Percentiles rank a stretch among this genome's conserved stretches.
Conservation (phyloP, 306 rosid genomes). For the Cucurbita pepo region DNA sequence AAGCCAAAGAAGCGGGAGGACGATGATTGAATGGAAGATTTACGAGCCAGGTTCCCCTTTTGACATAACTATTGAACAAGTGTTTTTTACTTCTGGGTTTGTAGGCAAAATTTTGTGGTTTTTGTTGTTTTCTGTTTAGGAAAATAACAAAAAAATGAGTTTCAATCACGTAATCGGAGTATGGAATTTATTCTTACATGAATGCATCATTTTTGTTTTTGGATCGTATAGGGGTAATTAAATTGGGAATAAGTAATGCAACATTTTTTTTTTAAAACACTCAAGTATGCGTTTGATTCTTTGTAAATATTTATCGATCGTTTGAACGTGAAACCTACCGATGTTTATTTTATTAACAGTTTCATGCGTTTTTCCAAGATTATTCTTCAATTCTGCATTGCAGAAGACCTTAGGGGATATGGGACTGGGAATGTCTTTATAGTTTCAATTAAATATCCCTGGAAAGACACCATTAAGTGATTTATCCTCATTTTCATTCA, state of each 20-base stretch:
- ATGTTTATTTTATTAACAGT: neutral
- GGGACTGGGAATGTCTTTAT: neutral
- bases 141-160: neutral
- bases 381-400: neutral
- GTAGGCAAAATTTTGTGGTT: no score
- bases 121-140: neutral
- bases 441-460: neutral
- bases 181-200: neutral
- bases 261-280: neutral
- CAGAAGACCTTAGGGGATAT: neutral
- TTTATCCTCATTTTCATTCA: neutral
- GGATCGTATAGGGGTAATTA: neutral
- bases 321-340: neutral
- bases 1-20: conserved; percentile 31
- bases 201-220: neutral
- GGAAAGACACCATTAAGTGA: neutral
- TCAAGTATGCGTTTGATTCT: neutral
- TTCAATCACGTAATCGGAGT: neutral
- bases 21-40: conserved; percentile 1
- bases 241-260: neutral
- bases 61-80: no score
- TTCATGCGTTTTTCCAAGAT: neutral
- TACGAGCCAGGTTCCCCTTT: neutral
- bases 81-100: no score
- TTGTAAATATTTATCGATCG: neutral